A percentile compares a stretch with the other conserved stretches of the same genome.
Conservation (phyloP, 2,329 filamentous ascomycete species). For the Dothidotthia symphoricarpi region DNA sequence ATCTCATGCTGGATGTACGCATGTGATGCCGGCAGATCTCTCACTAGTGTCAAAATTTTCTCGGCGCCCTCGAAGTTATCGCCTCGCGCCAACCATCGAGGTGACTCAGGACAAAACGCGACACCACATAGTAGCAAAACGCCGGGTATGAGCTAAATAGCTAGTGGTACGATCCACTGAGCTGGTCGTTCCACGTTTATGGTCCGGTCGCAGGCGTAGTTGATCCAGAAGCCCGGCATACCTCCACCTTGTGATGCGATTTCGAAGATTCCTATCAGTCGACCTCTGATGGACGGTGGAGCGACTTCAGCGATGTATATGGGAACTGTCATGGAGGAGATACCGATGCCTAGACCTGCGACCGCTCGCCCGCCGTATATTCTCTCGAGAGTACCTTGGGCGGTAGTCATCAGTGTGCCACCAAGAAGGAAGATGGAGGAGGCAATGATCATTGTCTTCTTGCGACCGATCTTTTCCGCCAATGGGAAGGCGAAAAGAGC, state of each 20-base stretch:
- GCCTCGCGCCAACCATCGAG: conserved; percentile 29
- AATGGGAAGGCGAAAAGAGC: conserved; percentile 47
- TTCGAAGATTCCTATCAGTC: conserved; percentile 66
- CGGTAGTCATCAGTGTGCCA: conserved; percentile 43
- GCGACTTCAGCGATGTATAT: conserved; percentile 45
- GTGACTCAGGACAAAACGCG: conserved; percentile 40
- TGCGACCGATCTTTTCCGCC: conserved; percentile 51
- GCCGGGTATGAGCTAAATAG: conserved; percentile 46
- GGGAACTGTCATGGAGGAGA: conserved; percentile 39
- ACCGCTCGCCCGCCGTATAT: conserved; percentile 41
- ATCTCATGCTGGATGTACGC: conserved; percentile 52
- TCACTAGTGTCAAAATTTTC: conserved; percentile 45
- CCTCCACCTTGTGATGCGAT: conserved; percentile 64
- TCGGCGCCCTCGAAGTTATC: conserved; percentile 43
- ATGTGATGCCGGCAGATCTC: conserved; percentile 46
- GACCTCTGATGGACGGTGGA: conserved; percentile 63
- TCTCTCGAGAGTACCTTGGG: conserved; percentile 36
- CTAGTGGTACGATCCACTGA: conserved; percentile 65
- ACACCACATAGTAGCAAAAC: conserved; percentile 38
- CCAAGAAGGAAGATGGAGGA: conserved; percentile 46
- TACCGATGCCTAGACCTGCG: conserved; percentile 42
- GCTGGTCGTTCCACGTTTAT: conserved; percentile 47
- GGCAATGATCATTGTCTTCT: conserved; percentile 50
- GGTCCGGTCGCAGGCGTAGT: conserved; percentile 42
- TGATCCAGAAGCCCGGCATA: conserved; percentile 47